Evolutionary conservation across 2,329 filamentous ascomycete species (phyloP), one percentile per base, ranked within the genome.

Genomic region (Cladophialophora yegresii): DNA sequence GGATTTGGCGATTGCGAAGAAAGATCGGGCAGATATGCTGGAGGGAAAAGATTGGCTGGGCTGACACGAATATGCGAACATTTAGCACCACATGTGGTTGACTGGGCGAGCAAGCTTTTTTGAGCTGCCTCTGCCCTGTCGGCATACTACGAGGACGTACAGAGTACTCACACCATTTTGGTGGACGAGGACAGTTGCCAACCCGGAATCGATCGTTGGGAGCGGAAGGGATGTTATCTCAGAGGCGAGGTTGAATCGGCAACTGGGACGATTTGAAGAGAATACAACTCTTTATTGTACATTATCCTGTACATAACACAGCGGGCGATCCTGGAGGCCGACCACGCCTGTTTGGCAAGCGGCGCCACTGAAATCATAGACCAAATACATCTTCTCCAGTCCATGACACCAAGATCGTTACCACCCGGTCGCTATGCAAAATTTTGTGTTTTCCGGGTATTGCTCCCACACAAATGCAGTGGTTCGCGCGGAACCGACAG

Each of bases 61-160:
- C 58, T 30, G 45, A 40, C 4, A 47, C 58, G 12, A 7, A 10
- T 28, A 54, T 47, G 23, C 51, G 5, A 28, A 58, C 13, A 13
- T 28, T 20, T 60, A 83, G 81, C 80, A 51, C 81, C 81, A 56
- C 82, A 82, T 71, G 79, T 80, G 58, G 73, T 83, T 62, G 79
- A 82, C 64, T 81, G 80, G 70, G 77, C 79, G 61, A 76, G 76
- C 69, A 81, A 78, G 71, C 74, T 82, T 63, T 76, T 82, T 56
- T 82, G 76, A 76, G 51, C 12, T 22, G n/a, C 16, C 12, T 32
- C 28, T 54, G 3, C 12, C 9, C 28, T 54, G 3, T 6, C 9
- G 13, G 6, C 22, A 26, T 51, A 16, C 16, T 43, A 43, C 16
- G 36, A 2, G n/a, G n/a, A n/a, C n/a, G n/a, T n/a, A n/a, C n/a